Conservation (phyloP, 192 early-diverging fungal genomes). For the Pilaira anomala region DNA sequence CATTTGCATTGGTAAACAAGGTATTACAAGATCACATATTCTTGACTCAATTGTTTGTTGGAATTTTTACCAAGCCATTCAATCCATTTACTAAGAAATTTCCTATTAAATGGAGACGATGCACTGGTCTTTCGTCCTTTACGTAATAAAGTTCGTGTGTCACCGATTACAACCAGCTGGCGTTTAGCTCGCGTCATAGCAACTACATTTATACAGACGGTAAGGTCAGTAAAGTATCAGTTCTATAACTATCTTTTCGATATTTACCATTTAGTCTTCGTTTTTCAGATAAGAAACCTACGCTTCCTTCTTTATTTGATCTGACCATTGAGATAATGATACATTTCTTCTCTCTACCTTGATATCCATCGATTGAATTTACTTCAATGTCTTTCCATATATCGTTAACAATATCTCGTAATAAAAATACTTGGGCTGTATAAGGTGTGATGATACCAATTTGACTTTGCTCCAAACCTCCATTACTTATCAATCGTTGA, state of each 20-base stretch:
- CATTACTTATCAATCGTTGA: conserved; percentile 51
- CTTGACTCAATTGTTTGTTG: no score
- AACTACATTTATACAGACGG: conserved; percentile 30
- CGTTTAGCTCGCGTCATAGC: conserved; percentile 84
- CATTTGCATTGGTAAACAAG: no score
- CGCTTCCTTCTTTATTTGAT: conserved; percentile 67
- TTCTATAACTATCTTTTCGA: neutral
- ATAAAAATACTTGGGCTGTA: conserved; percentile 65
- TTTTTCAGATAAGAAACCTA: conserved; percentile 79
- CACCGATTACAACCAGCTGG: conserved; percentile 78
- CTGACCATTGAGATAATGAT: conserved; percentile 80
- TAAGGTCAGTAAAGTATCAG: neutral
- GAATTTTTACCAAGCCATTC: no score
- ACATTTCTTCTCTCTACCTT: conserved; percentile 87
- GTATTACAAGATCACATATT: no score
- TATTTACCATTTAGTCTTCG: conserved; percentile 71
- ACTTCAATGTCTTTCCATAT: conserved; percentile 65
- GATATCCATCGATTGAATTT: conserved; percentile 84
- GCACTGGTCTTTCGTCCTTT: no score
- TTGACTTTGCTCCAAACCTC: conserved; percentile 55
- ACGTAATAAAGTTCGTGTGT: conserved; percentile 57
- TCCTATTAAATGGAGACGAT: no score
- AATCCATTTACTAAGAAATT: no score
- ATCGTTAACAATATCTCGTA: conserved; percentile 45
- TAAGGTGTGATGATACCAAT: conserved; percentile 90